Evolutionary conservation across 148 eudicot genomes (phyloP).

Genomic region (Rhododendron griersonianum): DNA sequence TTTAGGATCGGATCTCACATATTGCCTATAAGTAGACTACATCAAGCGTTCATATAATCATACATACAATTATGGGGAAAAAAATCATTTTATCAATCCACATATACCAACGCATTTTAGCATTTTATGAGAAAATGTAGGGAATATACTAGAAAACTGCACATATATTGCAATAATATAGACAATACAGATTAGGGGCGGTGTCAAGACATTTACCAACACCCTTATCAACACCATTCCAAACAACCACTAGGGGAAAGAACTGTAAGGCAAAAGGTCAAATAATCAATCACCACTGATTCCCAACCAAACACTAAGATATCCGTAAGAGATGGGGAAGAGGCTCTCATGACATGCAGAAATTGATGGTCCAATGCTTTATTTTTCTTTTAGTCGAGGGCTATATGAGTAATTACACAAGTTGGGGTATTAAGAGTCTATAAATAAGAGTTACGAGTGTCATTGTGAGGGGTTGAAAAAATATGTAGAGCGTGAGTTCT

Average conservation of each 20-base stretch:
- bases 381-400: too few species aligned
- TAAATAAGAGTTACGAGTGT: too few species aligned
- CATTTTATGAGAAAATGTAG: background rate
- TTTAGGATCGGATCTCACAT: background rate
- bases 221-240: constrained; percentile 10
- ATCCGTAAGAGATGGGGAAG: background rate
- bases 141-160: background rate
- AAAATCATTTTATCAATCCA: too few species aligned
- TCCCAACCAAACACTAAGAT: background rate
- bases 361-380: background rate
- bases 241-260: too few species aligned
- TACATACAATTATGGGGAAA: background rate
- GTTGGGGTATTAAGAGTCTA: too few species aligned
- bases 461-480: too few species aligned
- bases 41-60: background rate
- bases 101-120: too few species aligned
- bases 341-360: background rate
- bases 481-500: too few species aligned
- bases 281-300: background rate
- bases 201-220: background rate
- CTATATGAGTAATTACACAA: too few species aligned
- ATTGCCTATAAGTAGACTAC: background rate
- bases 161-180: background rate
- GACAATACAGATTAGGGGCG: background rate
- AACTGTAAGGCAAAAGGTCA: background rate